Evolutionary conservation across 2,329 filamentous ascomycete species (phyloP).

Genomic region (Myriosclerotinia duriaeana): DNA sequence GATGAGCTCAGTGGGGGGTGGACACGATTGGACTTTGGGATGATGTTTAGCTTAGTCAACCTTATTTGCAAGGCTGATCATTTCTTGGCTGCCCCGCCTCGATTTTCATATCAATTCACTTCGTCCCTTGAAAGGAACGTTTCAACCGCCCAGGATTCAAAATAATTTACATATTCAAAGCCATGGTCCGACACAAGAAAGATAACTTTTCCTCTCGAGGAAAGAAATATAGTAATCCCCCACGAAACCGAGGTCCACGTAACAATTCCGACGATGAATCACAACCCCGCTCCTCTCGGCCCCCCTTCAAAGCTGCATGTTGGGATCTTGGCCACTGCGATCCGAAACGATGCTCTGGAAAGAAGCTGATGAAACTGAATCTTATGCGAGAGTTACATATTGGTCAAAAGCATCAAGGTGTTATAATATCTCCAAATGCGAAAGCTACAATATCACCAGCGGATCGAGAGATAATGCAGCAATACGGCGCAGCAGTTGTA

Average conservation of each 20-base stretch:
- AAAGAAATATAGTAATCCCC: constrained; percentile 65
- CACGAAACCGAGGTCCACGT: constrained; percentile 47
- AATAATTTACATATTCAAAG: constrained; percentile 20
- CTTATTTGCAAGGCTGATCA: constrained; percentile 15
- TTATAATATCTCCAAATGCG: constrained; percentile 93
- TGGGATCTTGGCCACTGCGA: constrained; percentile 99
- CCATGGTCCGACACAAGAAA: constrained; percentile 96
- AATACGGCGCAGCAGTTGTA: constrained; percentile 90
- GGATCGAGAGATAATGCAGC: constrained; percentile 77
- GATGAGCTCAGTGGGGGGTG: constrained; percentile 20
- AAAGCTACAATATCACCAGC: constrained; percentile 81
- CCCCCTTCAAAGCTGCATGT: constrained; percentile 84
- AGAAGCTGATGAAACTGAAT: constrained; percentile 86
- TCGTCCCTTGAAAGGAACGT: neutral
- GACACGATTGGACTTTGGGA: constrained; percentile 21
- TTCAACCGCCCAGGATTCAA: neutral
- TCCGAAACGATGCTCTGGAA: constrained; percentile 92
- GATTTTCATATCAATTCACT: constrained; percentile 16
- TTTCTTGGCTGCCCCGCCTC: constrained; percentile 15
- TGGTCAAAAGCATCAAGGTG: constrained; percentile 86
- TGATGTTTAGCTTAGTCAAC: constrained; percentile 20
- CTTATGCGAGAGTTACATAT: constrained; percentile 91
- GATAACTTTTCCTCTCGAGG: constrained; percentile 67
- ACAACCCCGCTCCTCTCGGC: constrained; percentile 45
- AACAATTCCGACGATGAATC: constrained; percentile 50